Evolutionary conservation across 129 eudicot species (phyloP), one percentile per base, ranked within the genome.

Genomic region (Apium graveolens): DNA sequence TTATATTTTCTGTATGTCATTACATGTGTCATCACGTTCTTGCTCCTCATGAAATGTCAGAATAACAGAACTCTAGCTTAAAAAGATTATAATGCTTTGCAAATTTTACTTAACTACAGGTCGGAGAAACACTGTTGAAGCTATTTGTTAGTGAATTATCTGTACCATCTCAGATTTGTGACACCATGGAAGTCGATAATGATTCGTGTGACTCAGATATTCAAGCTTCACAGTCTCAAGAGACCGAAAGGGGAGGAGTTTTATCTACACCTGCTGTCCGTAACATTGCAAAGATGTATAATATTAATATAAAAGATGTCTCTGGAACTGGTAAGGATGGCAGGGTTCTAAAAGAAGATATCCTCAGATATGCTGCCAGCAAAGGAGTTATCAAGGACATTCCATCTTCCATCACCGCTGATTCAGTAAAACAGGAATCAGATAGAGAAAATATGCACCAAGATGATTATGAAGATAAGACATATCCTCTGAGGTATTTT

Each of bases 241-340:
- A 83, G 76, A 74, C 75, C 43, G 78, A 71, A 31, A 57, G 8
- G 74, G 87, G 83, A 81, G 92, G 88, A 76, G 86, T 81, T 80
- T 84, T 90, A 81, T 87, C 91, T 76, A 96, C 99, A 38, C 97
- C 99, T 60, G 97, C 93, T 76, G 93, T 92, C 70, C 96, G 97
- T 41, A 83, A 76, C 78, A 86, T 96, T 79, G 97, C 97, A 68
- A 96, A 90, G 73, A 86, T 89, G 76, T 86, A 84, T 78, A 89
- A 90, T 77, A 68, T 90, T 53, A 82, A 92, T 81, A 76, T 96
- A n/a, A 83, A 84, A 66, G 89, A 89, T 76, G 88, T 92, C 42
- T 37, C 12, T 62, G 99, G 97, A 79, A 89, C 88, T 73, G 96
- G 97, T 79, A 80, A 87, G 82, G 88, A 87, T 81, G 99, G 99